Conservation (phyloP, 129 eudicot species). For the Pulicaria dysenterica region DNA sequence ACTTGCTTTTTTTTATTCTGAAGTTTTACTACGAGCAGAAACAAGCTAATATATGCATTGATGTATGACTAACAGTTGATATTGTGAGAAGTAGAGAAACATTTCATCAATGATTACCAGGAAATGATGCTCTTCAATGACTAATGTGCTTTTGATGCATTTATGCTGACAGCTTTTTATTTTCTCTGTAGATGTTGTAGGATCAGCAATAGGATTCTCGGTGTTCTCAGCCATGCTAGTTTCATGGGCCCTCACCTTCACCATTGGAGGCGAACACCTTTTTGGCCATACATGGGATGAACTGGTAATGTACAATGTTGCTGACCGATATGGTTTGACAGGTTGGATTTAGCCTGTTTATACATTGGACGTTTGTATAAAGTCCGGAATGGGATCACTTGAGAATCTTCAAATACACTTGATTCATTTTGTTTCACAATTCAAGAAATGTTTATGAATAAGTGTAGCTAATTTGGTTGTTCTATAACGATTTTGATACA, state of each 20-base stretch:
- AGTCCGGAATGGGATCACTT: constrained; percentile 21
- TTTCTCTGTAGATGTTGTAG: constrained; percentile 61
- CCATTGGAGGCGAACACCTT: constrained; percentile 84
- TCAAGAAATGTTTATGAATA: constrained; percentile 11
- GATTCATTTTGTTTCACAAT: not conserved
- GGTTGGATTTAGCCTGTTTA: constrained; percentile 59
- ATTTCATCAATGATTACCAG: not conserved
- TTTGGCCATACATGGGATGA: constrained; percentile 92
- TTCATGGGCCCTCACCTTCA: constrained; percentile 83
- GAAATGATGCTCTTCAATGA: not conserved
- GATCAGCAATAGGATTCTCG: constrained; percentile 80
- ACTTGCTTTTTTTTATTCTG: constrained; percentile 6
- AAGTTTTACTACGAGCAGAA: not conserved
- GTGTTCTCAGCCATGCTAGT: constrained; percentile 57
- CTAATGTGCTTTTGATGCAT: constrained; percentile 1
- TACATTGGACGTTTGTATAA: constrained; percentile 3
- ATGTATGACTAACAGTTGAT: constrained; percentile 1
- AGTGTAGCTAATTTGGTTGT: not conserved
- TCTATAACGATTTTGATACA: not conserved
- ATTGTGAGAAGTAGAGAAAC: not conserved
- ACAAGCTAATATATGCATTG: constrained; percentile 16
- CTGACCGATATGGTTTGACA: constrained; percentile 80
- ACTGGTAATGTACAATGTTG: constrained; percentile 91
- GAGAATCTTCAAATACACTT: constrained; percentile 9
- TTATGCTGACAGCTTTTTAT: not conserved